Base-by-base conservation (phyloP, 2,329 filamentous ascomycete genomes). In the Biscogniauxia sp. region DNA sequence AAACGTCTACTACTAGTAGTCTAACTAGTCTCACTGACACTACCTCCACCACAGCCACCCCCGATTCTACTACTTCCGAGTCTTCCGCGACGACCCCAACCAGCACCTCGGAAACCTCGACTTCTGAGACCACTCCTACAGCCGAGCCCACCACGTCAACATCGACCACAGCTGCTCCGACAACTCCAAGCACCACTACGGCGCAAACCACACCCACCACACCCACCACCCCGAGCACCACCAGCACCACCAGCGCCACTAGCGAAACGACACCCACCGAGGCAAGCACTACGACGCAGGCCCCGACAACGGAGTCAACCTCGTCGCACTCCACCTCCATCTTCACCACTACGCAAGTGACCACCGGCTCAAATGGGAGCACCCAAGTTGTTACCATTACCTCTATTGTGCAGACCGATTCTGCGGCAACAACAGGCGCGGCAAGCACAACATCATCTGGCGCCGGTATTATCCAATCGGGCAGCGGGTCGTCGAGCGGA, bases 401-500 rank as follows among this genome's bases (percentile, higher is more conserved):
- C 17, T 70, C 72, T n/a, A 61, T 66, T 19, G 64, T 70, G 51
- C 53, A 64, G 19, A 62, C 62, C 9, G 62, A 68, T 54, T 45
- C 61, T 20, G 59, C 68, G 15, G 20, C 55, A 19, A 8, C 60
- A 51, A 61, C 60, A 9, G 53, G 53, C 8, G 15, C 57, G 13
- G 8, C 63, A 11, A 54, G 56, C 19, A 56, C 69, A 8, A 65
- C 71, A 4, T 59, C 64, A 52, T 55, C 68, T 7, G 58, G 62
- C 19, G 66, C 66, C 11, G 53, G 60, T 15, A 59, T 71, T 11
- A 66, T 67, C 53, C 58, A 64, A 3, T 57, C 65, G 7, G 53
- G 51, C n/a, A 32, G 28, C 15, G 58, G 51, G 1, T 68, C 72
- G 13, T 68, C 70, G 0, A 69, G 73, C 6, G 73, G 77, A 5